Conservation (phyloP, 495 filamentous ascomycete species). For the Aspergillus baeticus region DNA sequence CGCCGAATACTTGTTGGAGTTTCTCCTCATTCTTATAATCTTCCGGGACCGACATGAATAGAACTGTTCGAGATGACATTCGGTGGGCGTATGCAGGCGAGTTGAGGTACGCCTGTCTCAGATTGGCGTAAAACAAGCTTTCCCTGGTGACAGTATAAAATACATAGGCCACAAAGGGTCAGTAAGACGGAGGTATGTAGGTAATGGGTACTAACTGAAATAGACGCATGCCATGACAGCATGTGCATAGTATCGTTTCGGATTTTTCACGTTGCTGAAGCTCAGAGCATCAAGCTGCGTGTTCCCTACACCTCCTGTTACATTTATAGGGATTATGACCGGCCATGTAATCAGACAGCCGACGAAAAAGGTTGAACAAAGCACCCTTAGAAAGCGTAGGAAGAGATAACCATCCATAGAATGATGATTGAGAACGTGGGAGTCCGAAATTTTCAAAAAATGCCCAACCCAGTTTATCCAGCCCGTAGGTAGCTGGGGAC, state of each 20-base stretch:
- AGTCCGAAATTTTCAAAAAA: conserved; percentile 61
- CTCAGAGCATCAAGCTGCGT: conserved; percentile 60
- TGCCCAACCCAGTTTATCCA: conserved; percentile 63
- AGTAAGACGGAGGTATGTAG: too few species aligned
- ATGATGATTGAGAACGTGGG: conserved; percentile 59
- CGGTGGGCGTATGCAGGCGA: conserved; percentile 63
- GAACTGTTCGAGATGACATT: conserved; percentile 66
- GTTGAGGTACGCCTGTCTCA: conserved; percentile 71
- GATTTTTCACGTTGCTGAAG: conserved; percentile 62
- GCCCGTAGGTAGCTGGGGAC: conserved; percentile 42
- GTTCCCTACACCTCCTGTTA: conserved; percentile 62
- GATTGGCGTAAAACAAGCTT: conserved; percentile 65
- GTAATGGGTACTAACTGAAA: conserved; percentile 45
- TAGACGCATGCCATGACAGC: conserved; percentile 52
- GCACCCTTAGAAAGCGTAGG: conserved; percentile 72
- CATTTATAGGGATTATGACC: conserved; percentile 76
- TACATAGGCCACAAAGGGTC: conserved; percentile 49
- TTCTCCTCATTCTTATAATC: conserved; percentile 56
- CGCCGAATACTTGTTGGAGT: conserved; percentile 58
- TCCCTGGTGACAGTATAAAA: conserved; percentile 67
- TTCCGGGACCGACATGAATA: conserved; percentile 67
- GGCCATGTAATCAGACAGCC: conserved; percentile 80
- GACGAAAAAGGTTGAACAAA: conserved; percentile 68
- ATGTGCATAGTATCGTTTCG: conserved; percentile 60
- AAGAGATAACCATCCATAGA: conserved; percentile 82